phyloP scores from a whole-genome alignment of 768 basidiomycete species.

The Crucibulum laeve region DNA sequence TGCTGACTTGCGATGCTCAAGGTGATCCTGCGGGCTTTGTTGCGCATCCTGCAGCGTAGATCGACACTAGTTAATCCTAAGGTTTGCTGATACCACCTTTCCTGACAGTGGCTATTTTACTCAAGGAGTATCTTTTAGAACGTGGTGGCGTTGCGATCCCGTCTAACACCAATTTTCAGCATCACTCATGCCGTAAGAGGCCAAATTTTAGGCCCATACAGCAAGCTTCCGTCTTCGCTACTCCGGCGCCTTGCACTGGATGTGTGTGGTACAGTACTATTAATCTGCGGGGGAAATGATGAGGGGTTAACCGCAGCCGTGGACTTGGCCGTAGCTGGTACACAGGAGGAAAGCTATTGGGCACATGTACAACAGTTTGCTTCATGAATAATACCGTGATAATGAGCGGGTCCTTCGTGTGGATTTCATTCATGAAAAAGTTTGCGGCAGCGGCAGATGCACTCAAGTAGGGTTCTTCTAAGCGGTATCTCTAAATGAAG shows the following conservation, averaged over 20 bases:
- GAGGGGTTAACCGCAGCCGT: constrained; percentile 22
- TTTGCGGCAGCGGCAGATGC: no score
- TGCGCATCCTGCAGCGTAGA: constrained; percentile 56
- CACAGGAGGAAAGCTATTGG: constrained; percentile 38
- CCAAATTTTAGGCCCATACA: constrained; percentile 70
- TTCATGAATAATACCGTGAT: no score
- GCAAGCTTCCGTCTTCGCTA: constrained; percentile 47
- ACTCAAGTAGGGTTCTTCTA: no score
- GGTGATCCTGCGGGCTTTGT: constrained; percentile 58
- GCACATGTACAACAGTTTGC: constrained; percentile 13
- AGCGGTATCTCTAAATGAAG: no score
- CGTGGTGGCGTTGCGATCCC: constrained; percentile 46
- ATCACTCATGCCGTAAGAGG: constrained; percentile 76
- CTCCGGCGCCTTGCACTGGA: constrained; percentile 63
- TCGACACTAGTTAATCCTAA: constrained; percentile 36
- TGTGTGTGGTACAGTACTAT: constrained; percentile 37
- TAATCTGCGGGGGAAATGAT: constrained; percentile 4
- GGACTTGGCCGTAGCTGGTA: constrained; percentile 30
- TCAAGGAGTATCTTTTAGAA: constrained; percentile 29
- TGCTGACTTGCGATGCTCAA: constrained; percentile 14
- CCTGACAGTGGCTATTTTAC: neutral
- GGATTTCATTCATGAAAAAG: no score
- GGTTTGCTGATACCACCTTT: constrained; percentile 26
- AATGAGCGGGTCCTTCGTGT: no score
- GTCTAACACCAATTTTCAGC: constrained; percentile 77